A percentile compares a stretch with the other conserved stretches of the same genome.
Evolutionary conservation across 176 grass and related monocot genomes (phyloP).

Genomic region (Stipa capillata): DNA sequence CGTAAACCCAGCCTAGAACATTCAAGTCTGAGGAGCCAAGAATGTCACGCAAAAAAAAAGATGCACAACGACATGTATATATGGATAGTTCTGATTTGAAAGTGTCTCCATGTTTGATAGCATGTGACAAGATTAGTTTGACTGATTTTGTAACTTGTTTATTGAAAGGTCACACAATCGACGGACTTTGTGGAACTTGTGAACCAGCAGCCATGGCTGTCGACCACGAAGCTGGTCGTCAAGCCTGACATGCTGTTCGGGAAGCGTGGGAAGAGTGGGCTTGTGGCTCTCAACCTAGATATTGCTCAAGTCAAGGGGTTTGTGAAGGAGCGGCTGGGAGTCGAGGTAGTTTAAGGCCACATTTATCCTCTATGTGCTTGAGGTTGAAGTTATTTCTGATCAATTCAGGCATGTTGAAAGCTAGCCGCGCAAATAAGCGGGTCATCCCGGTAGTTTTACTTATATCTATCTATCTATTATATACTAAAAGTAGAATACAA

Average conservation of each 20-base stretch:
- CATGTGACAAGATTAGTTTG: background rate
- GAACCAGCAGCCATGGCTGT: slow-evolving; percentile 73
- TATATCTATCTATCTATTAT: too few relatives aligned
- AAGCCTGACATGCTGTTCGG: slow-evolving; percentile 94
- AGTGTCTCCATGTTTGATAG: too few relatives aligned
- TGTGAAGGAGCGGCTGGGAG: slow-evolving; percentile 60
- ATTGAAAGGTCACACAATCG: slow-evolving; percentile 50
- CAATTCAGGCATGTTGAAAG: background rate
- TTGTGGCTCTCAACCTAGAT: slow-evolving; percentile 78
- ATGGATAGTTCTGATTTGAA: background rate
- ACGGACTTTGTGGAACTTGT: too few relatives aligned
- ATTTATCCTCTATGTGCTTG: background rate
- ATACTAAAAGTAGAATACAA: too few relatives aligned
- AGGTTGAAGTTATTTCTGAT: background rate
- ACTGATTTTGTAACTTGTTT: background rate
- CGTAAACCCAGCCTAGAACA: too few relatives aligned
- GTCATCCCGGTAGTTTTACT: too few relatives aligned
- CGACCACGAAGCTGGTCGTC: slow-evolving; percentile 64
- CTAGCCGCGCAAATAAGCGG: too few relatives aligned
- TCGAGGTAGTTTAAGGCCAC: too few relatives aligned
- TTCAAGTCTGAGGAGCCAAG: too few relatives aligned
- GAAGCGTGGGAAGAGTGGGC: slow-evolving; percentile 80
- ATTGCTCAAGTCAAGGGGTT: slow-evolving; percentile 59
- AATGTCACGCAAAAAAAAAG: too few relatives aligned
- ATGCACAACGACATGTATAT: too few relatives aligned